Base-by-base conservation (phyloP, 306 rosid species). In the Pterocarpus macrocarpus region DNA sequence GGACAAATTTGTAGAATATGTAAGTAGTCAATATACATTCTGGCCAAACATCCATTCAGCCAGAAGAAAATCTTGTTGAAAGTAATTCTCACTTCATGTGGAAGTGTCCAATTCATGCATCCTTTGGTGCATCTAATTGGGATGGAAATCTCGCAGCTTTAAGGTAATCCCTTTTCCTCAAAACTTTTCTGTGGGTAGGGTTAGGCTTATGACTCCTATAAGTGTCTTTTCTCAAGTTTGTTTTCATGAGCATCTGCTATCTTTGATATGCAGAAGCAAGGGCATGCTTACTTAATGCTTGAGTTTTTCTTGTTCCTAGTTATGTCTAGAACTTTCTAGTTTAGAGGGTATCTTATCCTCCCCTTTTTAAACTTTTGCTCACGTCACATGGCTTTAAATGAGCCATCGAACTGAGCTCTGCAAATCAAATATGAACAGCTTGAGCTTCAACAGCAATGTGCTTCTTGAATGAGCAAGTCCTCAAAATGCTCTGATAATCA, bases 1-100 rank as follows among this genome's bases (percentile, higher is more conserved):
- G n/a, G n/a, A 28, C 4, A 73, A 41, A 39, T 38, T 41, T 12
- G 1, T 22, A 41, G 39, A 58, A 56, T 36, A 57, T 17, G 55
- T 47, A 56, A 38, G 38, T 4, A 4, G 13, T 36, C 1, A 7
- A 11, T 11, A 47, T 69, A 47, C 14, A 69, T 32, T 50, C 17
- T 47, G 45, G 32, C 33, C 30, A 35, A 36, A 64, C 4, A 36
- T 35, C 43, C 12, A 36, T 67, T 67, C 77, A 10, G 1, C 52
- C 36, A n/a, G 50, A 72, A 72, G 76, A 55, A 52, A 71, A 11
- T 34, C 47, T 61, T 56, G 32, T 50, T 33, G 1, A 70, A 33
- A 17, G n/a, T 39, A 35, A 35, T 53, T 53, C n/a, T 34, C 34
- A 53, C 34, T 34, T 50, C 30, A 50, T 7, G 62, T 34, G 44